Evolutionary conservation across 129 eudicot species (phyloP).

Genomic region (Helichrysum umbraculigerum): DNA sequence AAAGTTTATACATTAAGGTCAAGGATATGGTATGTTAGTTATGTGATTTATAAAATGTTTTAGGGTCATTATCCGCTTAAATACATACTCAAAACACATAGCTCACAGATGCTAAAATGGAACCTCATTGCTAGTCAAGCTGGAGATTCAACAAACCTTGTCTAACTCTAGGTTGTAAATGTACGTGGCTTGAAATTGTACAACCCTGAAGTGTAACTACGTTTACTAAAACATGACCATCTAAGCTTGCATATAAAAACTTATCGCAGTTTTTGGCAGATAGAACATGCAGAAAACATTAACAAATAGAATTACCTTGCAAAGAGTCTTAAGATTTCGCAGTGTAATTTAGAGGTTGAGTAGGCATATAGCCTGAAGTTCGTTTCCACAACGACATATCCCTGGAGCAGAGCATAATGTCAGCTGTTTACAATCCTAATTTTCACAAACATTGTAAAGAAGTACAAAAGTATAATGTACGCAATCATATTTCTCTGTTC

Average conservation of each 20-base stretch:
- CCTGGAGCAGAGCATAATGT: constrained; percentile 47
- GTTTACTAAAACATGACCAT: background rate
- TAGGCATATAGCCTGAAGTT: constrained; percentile 94
- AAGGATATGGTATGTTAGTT: constrained; percentile 1
- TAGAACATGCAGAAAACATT: constrained; percentile 18
- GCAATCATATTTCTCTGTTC: background rate
- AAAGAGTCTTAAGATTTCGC: constrained; percentile 85
- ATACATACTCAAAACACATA: background rate
- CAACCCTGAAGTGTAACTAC: background rate
- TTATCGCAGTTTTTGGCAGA: background rate
- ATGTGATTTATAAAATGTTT: background rate
- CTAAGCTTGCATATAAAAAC: background rate
- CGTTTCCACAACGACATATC: constrained; percentile 91
- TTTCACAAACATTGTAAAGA: constrained; percentile 19
- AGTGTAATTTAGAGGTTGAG: constrained; percentile 84
- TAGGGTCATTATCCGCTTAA: constrained; percentile 6
- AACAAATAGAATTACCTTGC: constrained; percentile 57
- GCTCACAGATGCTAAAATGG: background rate
- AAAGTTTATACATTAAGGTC: constrained; percentile 1
- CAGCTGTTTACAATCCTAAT: constrained; percentile 14
- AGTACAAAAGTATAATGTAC: background rate
- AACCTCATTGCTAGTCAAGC: constrained; percentile 10
- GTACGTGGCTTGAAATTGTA: background rate
- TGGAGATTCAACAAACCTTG: background rate
- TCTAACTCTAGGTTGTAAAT: background rate